Base-by-base conservation (phyloP, 2,329 filamentous ascomycete species). In the Claviceps sp. region DNA sequence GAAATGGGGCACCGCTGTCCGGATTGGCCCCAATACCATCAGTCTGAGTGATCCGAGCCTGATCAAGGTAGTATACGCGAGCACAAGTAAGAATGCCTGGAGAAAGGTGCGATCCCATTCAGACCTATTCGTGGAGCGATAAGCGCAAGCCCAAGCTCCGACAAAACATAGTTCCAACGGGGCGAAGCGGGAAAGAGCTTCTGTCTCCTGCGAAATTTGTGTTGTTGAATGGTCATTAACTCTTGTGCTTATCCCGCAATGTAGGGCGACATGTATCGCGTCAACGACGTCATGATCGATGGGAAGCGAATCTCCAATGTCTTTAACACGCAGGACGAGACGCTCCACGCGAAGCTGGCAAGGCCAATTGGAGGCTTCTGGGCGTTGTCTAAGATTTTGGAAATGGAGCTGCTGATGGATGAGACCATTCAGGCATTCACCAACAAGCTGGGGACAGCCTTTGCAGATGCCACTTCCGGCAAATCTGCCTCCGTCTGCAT, bases 281-380 rank as follows among this genome's bases (percentile, higher is more conserved):
- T 52, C 47, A 57, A 57, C 47, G 56, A 58, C 39, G 51, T 55
- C 34, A 14, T 55, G n/a, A 17, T 55, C 46, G 22, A 58, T 29
- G 55, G 55, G 8, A 20, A 51, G 45, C 50, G 55, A 14, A 56
- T 58, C 20, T 26, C 49, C 50, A 58, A 58, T 46, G 50, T 58
- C 52, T 58, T 58, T 51, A 58, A 56, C 45, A 57, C 56, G n/a
- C 53, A 53, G 13, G 50, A 54, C 43, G 50, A 55, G 42, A 52
- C 40, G 9, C 56, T 55, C 46, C 56, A 58, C 47, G 22, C 46
- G 17, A 55, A 53, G 40, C 52, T 54, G 45, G 44, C 50, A 34
- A 51, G 47, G 29, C 56, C 56, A 4, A 56, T 58, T 42, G 50
- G 48, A 8, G 50, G 52, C 26, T 51, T 58, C 48, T 58, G 55